Conservation (phyloP, 108 stramenopile genomes). For the Stephanodiscus minutulus region DNA sequence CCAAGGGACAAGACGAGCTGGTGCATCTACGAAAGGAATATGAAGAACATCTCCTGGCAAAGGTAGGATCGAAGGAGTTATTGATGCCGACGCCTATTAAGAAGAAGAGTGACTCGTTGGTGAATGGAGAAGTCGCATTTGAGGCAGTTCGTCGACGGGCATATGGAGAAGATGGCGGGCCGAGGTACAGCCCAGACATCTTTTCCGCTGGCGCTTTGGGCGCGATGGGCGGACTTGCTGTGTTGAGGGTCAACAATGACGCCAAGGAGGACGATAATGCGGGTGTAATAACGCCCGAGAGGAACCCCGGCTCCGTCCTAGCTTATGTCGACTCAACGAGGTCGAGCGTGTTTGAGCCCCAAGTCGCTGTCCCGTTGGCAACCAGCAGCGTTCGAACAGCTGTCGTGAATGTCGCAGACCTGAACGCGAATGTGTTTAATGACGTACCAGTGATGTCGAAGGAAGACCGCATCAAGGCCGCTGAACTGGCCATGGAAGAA, state of each 20-base stretch:
- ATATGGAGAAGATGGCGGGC: background rate
- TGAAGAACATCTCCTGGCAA: slow-evolving; percentile 1
- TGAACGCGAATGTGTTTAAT: slow-evolving; percentile 24
- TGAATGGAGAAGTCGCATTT: background rate
- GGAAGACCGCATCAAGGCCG: slow-evolving; percentile 36
- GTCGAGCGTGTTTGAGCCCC: background rate
- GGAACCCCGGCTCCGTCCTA: background rate
- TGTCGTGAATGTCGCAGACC: background rate
- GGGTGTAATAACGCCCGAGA: background rate
- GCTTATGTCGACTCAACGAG: slow-evolving; percentile 30
- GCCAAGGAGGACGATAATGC: background rate
- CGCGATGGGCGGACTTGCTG: slow-evolving; percentile 21
- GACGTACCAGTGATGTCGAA: slow-evolving; percentile 37
- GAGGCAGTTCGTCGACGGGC: background rate
- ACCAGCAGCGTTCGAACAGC: background rate
- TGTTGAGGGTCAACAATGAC: slow-evolving; percentile 17
- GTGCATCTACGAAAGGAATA: slow-evolving; percentile 17
- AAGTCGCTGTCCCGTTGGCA: slow-evolving; percentile 6
- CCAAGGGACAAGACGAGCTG: slow-evolving; percentile 20
- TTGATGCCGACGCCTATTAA: slow-evolving; percentile 6
- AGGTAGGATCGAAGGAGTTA: slow-evolving; percentile 7
- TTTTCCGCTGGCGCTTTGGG: slow-evolving; percentile 27
- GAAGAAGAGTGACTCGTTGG: background rate
- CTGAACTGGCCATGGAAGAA: slow-evolving; percentile 68
- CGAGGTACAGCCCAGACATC: slow-evolving; percentile 2